phyloP scores from a whole-genome alignment of 192 early-diverging fungal species.

The Mortierella claussenii region DNA sequence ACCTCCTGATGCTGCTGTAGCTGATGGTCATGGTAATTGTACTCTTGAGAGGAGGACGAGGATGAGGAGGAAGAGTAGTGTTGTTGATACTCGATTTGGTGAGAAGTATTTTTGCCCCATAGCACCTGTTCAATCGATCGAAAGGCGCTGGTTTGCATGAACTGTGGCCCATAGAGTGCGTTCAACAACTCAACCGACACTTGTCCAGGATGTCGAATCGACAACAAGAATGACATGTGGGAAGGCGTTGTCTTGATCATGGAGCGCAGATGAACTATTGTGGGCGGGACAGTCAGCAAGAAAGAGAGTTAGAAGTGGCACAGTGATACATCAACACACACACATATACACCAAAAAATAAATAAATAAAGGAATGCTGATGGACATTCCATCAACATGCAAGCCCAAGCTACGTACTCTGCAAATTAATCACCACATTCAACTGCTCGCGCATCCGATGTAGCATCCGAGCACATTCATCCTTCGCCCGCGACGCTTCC shows the following conservation, averaged over 20 bases:
- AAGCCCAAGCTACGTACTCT: slow-evolving; percentile 17
- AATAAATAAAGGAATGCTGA: not conserved
- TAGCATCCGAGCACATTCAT: slow-evolving; percentile 40
- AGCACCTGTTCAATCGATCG: slow-evolving; percentile 40
- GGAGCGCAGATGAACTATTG: slow-evolving; percentile 30
- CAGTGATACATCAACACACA: not conserved
- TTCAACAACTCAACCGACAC: slow-evolving; percentile 40
- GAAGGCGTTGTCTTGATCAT: slow-evolving; percentile 37
- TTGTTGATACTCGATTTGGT: slow-evolving; percentile 1
- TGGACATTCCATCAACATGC: not conserved
- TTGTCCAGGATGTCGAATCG: slow-evolving; percentile 48
- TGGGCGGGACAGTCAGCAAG: no score
- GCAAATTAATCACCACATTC: slow-evolving; percentile 48
- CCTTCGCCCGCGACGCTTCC: slow-evolving; percentile 31
- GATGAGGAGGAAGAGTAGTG: no score
- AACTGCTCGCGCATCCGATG: slow-evolving; percentile 51
- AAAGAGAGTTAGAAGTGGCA: not conserved
- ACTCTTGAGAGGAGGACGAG: no score
- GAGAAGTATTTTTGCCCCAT: slow-evolving; percentile 25
- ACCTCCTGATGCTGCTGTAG: not conserved
- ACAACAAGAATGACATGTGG: slow-evolving; percentile 36
- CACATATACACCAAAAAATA: not conserved
- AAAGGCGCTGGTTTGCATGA: slow-evolving; percentile 41
- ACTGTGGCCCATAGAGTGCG: slow-evolving; percentile 44
- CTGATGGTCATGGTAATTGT: not conserved